phyloP scores from a whole-genome alignment of 805 yeast species.

The Isabelozyma gotoi region DNA sequence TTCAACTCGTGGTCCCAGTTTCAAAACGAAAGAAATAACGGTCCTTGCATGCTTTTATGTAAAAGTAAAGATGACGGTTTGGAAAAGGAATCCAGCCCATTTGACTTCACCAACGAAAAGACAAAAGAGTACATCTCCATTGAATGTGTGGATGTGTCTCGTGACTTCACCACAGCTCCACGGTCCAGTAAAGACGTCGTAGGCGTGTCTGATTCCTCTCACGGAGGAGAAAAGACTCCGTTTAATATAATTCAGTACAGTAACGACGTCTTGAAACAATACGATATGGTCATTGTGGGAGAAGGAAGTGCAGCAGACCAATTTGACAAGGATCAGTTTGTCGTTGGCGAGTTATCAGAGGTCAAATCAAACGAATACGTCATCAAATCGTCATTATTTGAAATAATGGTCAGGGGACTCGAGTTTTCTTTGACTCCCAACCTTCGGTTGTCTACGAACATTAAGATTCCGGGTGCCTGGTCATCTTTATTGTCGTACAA shows the following conservation, averaged over 20 bases:
- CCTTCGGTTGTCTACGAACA: slow-evolving; percentile 44
- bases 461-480: slow-evolving; percentile 58
- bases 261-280: slow-evolving; percentile 37
- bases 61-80: slow-evolving; percentile 6
- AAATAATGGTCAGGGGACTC: slow-evolving; percentile 37
- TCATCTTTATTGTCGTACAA: slow-evolving; percentile 60
- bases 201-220: slow-evolving; percentile 52
- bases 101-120: slow-evolving; percentile 38
- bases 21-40: slow-evolving; percentile 7
- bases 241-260: slow-evolving; percentile 48
- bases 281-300: slow-evolving; percentile 52
- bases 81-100: slow-evolving; percentile 6
- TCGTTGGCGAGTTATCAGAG: slow-evolving; percentile 35
- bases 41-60: slow-evolving; percentile 21
- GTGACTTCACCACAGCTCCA: slow-evolving; percentile 46
- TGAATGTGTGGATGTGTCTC: slow-evolving; percentile 47
- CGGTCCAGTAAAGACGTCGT: slow-evolving; percentile 39
- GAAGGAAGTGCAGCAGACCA: slow-evolving; percentile 22
- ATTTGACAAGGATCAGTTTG: slow-evolving; percentile 23
- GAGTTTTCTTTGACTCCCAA: slow-evolving; percentile 42
- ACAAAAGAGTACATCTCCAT: slow-evolving; percentile 35
- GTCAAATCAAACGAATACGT: slow-evolving; percentile 16
- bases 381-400: slow-evolving; percentile 31
- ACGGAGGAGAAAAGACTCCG: slow-evolving; percentile 49
- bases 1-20: slow-evolving; percentile 8